Conservation (phyloP, 2,329 filamentous ascomycete species). For the Fusarium sacchari region DNA sequence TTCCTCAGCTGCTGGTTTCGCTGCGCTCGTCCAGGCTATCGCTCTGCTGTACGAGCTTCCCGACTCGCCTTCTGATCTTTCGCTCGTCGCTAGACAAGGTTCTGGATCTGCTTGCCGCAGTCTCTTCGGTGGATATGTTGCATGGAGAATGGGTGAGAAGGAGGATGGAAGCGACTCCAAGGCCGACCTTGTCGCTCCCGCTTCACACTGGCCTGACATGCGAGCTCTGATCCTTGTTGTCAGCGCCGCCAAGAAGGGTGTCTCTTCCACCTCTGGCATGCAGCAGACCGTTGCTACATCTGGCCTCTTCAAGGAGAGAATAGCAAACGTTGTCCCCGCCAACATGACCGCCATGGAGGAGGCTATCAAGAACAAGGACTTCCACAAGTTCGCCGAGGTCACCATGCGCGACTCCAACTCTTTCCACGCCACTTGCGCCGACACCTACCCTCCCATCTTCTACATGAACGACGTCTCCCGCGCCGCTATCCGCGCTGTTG, state of each 20-base stretch:
- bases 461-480: constrained; percentile 96
- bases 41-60: constrained; percentile 91
- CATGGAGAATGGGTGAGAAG: constrained; percentile 84
- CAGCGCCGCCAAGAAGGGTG: constrained; percentile 94
- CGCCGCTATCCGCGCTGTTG: constrained; percentile 87
- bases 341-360: constrained; percentile 88
- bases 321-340: constrained; percentile 79
- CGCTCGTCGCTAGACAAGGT: constrained; percentile 89
- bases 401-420: constrained; percentile 98
- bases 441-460: constrained; percentile 97
- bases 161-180: constrained; percentile 86
- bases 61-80: constrained; percentile 83
- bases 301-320: constrained; percentile 82
- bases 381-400: constrained; percentile 85
- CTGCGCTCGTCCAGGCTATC: constrained; percentile 81
- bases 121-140: constrained; percentile 94
- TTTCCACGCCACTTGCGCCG: constrained; percentile 94
- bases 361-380: constrained; percentile 81
- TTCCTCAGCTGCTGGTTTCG: constrained; percentile 75
- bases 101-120: constrained; percentile 94
- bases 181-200: constrained; percentile 88
- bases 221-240: constrained; percentile 90
- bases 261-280: constrained; percentile 93
- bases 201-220: constrained; percentile 95
- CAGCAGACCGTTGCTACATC: constrained; percentile 95